These are phyloP conservation scores for Zygosaccharomyces rouxii DNA, from an alignment of 805 yeast species.

Conservation along the genomic window DNA sequence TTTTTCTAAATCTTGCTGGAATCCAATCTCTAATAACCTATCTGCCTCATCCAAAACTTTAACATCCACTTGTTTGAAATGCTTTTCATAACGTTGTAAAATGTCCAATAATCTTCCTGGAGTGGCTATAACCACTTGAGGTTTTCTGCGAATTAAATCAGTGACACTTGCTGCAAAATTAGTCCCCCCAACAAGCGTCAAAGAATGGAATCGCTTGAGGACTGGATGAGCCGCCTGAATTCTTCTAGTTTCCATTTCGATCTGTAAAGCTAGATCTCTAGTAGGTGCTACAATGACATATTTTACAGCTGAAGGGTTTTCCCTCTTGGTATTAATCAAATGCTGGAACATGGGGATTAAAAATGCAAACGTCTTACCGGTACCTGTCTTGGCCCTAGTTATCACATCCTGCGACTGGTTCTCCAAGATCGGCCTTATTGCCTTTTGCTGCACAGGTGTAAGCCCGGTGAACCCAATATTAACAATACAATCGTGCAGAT, in stretches of 20 bases:
- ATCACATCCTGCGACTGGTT: slow-evolving; percentile 50
- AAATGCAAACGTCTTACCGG: slow-evolving; percentile 90
- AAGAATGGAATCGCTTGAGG: slow-evolving; percentile 37
- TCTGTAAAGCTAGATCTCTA: slow-evolving; percentile 85
- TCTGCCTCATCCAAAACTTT: slow-evolving; percentile 91
- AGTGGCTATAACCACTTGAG: slow-evolving; percentile 75
- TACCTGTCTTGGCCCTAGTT: slow-evolving; percentile 90
- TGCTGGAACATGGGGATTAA: slow-evolving; percentile 73
- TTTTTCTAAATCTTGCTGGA: slow-evolving; percentile 57
- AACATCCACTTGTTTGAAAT: slow-evolving; percentile 53
- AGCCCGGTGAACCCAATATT: slow-evolving; percentile 47
- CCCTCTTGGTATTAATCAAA: slow-evolving; percentile 34
- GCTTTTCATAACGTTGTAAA: slow-evolving; percentile 41
- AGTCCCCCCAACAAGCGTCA: slow-evolving; percentile 67
- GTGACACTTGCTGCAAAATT: slow-evolving; percentile 38
- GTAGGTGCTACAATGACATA: slow-evolving; percentile 82
- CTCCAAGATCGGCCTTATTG: slow-evolving; percentile 54
- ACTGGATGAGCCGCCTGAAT: slow-evolving; percentile 35
- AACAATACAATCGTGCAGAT: slow-evolving; percentile 36
- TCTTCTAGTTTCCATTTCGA: slow-evolving; percentile 57
- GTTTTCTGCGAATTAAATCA: slow-evolving; percentile 29
- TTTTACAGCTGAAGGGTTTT: slow-evolving; percentile 40
- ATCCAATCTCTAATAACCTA: slow-evolving; percentile 76
- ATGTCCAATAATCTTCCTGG: slow-evolving; percentile 81
- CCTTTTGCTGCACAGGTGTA: slow-evolving; percentile 65